phyloP scores from a whole-genome alignment of 441 rosid genomes.

The Syzygium syzygioides region DNA sequence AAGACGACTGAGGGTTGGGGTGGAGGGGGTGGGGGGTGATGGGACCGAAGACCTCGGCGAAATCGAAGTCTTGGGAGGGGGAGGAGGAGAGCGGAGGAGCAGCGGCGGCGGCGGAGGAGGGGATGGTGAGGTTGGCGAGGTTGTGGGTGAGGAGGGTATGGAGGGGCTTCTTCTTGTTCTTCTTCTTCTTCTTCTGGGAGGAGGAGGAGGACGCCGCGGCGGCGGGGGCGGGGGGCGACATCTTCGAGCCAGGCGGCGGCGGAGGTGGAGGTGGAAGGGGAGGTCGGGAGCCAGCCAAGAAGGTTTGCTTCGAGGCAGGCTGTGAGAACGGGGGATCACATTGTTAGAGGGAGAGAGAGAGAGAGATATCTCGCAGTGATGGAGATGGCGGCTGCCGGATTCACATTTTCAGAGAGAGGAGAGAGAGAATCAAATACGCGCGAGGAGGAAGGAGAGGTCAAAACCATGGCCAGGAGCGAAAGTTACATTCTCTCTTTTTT shows the following conservation, averaged over 20 bases:
- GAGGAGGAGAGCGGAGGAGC: slow-evolving; percentile 9
- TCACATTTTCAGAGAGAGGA: neutral
- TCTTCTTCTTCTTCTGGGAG: slow-evolving; percentile 28
- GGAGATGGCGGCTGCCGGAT: neutral
- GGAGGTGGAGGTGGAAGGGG: neutral
- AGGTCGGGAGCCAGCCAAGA: slow-evolving; percentile 7
- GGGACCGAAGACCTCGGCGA: slow-evolving; percentile 60
- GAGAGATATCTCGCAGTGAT: neutral
- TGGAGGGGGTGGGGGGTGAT: slow-evolving; percentile 19
- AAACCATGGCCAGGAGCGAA: no score
- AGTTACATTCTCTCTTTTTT: no score
- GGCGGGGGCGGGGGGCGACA: slow-evolving; percentile 24
- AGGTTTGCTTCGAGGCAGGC: slow-evolving; percentile 4
- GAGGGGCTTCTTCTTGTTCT: slow-evolving; percentile 42
- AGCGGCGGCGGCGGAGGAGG: slow-evolving; percentile 12
- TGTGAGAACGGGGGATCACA: neutral
- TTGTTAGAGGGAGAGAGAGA: neutral
- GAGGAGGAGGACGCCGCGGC: slow-evolving; percentile 20
- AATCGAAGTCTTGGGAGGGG: slow-evolving; percentile 34
- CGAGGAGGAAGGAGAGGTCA: no score
- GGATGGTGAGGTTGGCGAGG: slow-evolving; percentile 56
- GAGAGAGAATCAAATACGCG: no score
- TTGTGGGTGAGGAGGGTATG: slow-evolving; percentile 36
- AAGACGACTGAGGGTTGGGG: slow-evolving; percentile 21
- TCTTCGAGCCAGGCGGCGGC: neutral